phyloP scores from a whole-genome alignment of 306 rosid genomes.

The Mimosa pudica region DNA sequence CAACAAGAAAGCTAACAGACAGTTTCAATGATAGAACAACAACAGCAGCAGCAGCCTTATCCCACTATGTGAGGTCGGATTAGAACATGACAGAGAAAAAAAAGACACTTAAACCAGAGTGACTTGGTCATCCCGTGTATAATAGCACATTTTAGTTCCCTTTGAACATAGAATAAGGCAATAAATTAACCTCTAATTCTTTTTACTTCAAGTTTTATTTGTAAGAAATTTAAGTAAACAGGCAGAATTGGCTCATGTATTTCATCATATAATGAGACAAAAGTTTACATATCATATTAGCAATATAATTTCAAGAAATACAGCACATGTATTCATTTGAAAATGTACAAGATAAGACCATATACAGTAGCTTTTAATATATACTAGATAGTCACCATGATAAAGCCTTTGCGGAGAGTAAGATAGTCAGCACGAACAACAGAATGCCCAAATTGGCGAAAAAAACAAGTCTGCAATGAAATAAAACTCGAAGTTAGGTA shows the following conservation, averaged over 20 bases:
- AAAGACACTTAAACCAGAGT: neutral
- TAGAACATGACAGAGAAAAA: neutral
- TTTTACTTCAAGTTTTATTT: neutral
- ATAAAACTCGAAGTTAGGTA: slow-evolving; percentile 32
- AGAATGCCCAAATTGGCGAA: slow-evolving; percentile 89
- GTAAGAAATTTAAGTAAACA: slow-evolving; percentile 1
- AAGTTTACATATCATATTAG: slow-evolving; percentile 10
- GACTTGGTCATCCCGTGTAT: neutral
- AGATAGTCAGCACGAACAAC: slow-evolving; percentile 89
- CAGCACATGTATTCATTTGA: slow-evolving; percentile 10
- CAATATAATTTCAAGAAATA: neutral
- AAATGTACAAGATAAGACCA: slow-evolving; percentile 18
- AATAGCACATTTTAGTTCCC: slow-evolving; percentile 13
- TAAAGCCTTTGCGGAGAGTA: slow-evolving; percentile 91
- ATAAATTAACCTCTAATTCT: neutral
- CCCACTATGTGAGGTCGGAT: too few species aligned
- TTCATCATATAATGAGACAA: slow-evolving; percentile 13
- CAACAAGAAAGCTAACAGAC: slow-evolving; percentile 25
- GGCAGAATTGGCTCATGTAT: slow-evolving; percentile 13
- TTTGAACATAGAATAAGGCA: slow-evolving; percentile 12
- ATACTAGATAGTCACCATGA: slow-evolving; percentile 53
- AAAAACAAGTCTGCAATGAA: slow-evolving; percentile 78
- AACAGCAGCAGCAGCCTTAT: too few species aligned
- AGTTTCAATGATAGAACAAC: slow-evolving; percentile 19
- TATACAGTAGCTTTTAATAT: slow-evolving; percentile 10